A percentile compares a stretch with the other conserved stretches of the same genome.
phyloP scores from a whole-genome alignment of 2,329 filamentous ascomycete species.

The Epichloe uncinata region DNA sequence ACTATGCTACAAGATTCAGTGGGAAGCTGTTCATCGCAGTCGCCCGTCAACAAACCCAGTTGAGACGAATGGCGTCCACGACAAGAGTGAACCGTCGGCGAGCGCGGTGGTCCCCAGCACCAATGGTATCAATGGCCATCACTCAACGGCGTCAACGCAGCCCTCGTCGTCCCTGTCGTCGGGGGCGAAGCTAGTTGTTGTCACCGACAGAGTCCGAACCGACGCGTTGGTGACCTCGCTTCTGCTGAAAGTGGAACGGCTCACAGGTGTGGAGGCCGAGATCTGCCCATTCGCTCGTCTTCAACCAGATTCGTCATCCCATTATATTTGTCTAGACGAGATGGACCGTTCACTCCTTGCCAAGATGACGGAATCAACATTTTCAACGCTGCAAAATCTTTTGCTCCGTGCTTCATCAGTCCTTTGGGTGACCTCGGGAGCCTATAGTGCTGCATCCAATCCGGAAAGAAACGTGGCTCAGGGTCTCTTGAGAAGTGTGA shows the following conservation, averaged over 20 bases:
- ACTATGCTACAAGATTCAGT: slow-evolving; percentile 32
- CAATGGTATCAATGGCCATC: background rate
- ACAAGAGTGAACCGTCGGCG: background rate
- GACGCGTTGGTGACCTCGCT: slow-evolving; percentile 12
- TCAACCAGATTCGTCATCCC: slow-evolving; percentile 6
- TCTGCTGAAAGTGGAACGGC: background rate
- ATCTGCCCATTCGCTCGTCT: slow-evolving; percentile 10
- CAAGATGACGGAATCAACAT: slow-evolving; percentile 23
- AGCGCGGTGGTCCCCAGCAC: background rate
- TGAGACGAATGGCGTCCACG: too few species aligned
- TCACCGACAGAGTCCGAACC: slow-evolving; percentile 11
- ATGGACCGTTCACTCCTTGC: slow-evolving; percentile 30
- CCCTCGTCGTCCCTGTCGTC: background rate
- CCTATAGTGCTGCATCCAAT: slow-evolving; percentile 21
- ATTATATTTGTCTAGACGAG: slow-evolving; percentile 30
- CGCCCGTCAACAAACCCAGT: slow-evolving; percentile 7
- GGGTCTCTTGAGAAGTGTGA: slow-evolving; percentile 31
- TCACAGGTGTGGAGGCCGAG: slow-evolving; percentile 9
- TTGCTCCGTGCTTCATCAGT: slow-evolving; percentile 22
- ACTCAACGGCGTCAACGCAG: background rate
- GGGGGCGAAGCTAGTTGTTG: slow-evolving; percentile 9
- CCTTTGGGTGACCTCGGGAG: slow-evolving; percentile 28
- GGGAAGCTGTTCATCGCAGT: slow-evolving; percentile 19
- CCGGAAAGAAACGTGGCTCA: slow-evolving; percentile 30
- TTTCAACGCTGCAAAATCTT: slow-evolving; percentile 23